These are phyloP conservation scores for Cladosporium oxysporum DNA, from an alignment of 2,329 filamentous ascomycete genomes.

Conservation along the genomic window DNA sequence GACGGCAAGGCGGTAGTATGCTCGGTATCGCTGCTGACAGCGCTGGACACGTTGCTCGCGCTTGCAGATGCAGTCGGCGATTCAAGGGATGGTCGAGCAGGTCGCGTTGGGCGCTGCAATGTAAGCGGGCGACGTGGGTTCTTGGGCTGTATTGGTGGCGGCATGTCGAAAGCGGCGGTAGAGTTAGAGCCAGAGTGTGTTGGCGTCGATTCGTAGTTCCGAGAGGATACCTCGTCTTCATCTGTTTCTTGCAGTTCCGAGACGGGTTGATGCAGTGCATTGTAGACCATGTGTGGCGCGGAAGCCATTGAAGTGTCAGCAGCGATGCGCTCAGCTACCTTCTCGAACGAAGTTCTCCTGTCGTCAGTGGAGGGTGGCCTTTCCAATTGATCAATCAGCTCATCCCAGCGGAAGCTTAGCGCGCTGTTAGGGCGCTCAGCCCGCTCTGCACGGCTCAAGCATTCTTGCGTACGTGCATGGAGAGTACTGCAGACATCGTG, in stretches of 20 bases:
- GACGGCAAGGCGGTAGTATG: slow-evolving; percentile 37
- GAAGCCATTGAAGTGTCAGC: slow-evolving; percentile 34
- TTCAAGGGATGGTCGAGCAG: slow-evolving; percentile 12
- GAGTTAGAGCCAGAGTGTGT: slow-evolving; percentile 18
- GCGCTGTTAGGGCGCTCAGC: slow-evolving; percentile 53
- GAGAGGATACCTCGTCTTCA: slow-evolving; percentile 21
- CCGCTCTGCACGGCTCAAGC: slow-evolving; percentile 53
- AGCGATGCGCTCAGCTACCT: slow-evolving; percentile 31
- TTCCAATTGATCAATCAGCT: slow-evolving; percentile 51
- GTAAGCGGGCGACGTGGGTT: slow-evolving; percentile 27
- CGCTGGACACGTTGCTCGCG: slow-evolving; percentile 35
- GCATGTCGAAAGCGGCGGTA: slow-evolving; percentile 14
- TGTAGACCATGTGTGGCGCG: slow-evolving; percentile 22
- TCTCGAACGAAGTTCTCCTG: slow-evolving; percentile 26
- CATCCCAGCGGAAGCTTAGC: slow-evolving; percentile 54
- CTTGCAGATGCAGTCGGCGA: slow-evolving; percentile 26
- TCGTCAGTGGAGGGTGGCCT: slow-evolving; percentile 31
- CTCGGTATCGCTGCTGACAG: slow-evolving; percentile 39
- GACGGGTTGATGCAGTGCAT: neutral
- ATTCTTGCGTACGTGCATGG: slow-evolving; percentile 51
- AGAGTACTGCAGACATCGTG: slow-evolving; percentile 52
- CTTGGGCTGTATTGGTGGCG: slow-evolving; percentile 17
- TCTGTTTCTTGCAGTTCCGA: slow-evolving; percentile 27
- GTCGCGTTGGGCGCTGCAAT: slow-evolving; percentile 25
- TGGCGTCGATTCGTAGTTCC: slow-evolving; percentile 23